These are phyloP conservation scores for Solanum neorickii DNA, from an alignment of 257 asterid genomes.

Conservation along the genomic window DNA sequence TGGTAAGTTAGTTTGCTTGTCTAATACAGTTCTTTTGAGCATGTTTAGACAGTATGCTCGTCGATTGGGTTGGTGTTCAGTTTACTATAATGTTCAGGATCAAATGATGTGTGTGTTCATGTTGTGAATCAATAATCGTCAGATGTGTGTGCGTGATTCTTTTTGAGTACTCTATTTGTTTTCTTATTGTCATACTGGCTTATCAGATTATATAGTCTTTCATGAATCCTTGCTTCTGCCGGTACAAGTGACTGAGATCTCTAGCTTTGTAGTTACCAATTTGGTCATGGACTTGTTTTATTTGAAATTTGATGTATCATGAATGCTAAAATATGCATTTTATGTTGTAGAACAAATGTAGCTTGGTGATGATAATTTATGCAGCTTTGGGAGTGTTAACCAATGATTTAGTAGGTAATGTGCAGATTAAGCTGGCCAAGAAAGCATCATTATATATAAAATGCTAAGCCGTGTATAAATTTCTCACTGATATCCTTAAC, in stretches of 20 bases:
- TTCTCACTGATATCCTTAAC: neutral
- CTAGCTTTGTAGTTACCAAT: neutral
- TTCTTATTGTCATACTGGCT: neutral
- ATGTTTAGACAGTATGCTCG: neutral
- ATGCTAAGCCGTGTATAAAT: neutral
- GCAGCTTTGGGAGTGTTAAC: neutral
- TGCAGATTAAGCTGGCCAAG: neutral
- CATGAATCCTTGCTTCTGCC: neutral
- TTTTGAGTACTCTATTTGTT: neutral
- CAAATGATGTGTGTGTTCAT: neutral
- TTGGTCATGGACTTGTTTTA: neutral
- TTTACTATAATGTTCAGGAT: neutral
- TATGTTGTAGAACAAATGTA: neutral
- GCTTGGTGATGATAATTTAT: neutral
- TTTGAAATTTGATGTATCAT: neutral
- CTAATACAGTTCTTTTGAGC: neutral
- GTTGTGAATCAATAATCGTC: neutral
- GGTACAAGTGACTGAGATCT: neutral
- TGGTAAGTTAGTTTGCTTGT: neutral
- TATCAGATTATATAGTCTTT: neutral
- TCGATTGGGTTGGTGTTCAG: neutral
- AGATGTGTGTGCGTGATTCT: neutral
- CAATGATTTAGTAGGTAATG: neutral
- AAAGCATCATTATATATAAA: neutral
- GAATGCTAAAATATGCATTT: neutral